A percentile compares a stretch with the other conserved stretches of the same genome.
phyloP scores from a whole-genome alignment of 768 basidiomycete genomes.

The Serpula lacrymans region DNA sequence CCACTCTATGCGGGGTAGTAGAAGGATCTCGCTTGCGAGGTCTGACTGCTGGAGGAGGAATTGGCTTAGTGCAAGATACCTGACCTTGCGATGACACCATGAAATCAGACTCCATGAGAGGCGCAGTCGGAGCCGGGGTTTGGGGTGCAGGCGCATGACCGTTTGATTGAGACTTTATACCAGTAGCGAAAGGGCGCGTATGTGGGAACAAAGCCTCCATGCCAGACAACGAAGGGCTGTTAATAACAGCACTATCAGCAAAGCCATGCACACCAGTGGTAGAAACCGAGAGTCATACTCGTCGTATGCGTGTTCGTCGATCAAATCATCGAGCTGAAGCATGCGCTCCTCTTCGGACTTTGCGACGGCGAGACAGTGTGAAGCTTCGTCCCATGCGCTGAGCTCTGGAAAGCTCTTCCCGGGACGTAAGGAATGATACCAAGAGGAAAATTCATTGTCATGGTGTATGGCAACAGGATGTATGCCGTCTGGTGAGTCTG shows the following conservation, averaged over 20 bases:
- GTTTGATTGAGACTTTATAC: constrained; percentile 33
- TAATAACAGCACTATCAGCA: constrained; percentile 9
- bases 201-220: constrained; percentile 16
- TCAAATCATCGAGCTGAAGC: constrained; percentile 68
- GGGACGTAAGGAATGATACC: constrained; percentile 51
- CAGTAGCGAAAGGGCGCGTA: constrained; percentile 19
- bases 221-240: constrained; percentile 17
- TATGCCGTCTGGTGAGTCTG: constrained; percentile 56
- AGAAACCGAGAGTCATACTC: constrained; percentile 48
- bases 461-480: constrained; percentile 49
- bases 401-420: constrained; percentile 37
- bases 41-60: constrained; percentile 63
- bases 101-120: constrained; percentile 25
- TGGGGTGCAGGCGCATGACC: constrained; percentile 27
- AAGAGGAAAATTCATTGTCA: constrained; percentile 49
- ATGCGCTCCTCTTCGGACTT: constrained; percentile 54
- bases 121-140: constrained; percentile 27
- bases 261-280: constrained; percentile 6
- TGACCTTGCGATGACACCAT: constrained; percentile 33
- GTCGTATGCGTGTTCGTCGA: constrained; percentile 72
- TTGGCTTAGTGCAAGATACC: constrained; percentile 53
- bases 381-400: constrained; percentile 42
- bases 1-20: constrained; percentile 52
- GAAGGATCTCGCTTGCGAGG: constrained; percentile 54
- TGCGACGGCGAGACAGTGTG: constrained; percentile 34